phyloP scores from a whole-genome alignment of 2,329 filamentous ascomycete species.

The Ceratocystis alfenasii region DNA sequence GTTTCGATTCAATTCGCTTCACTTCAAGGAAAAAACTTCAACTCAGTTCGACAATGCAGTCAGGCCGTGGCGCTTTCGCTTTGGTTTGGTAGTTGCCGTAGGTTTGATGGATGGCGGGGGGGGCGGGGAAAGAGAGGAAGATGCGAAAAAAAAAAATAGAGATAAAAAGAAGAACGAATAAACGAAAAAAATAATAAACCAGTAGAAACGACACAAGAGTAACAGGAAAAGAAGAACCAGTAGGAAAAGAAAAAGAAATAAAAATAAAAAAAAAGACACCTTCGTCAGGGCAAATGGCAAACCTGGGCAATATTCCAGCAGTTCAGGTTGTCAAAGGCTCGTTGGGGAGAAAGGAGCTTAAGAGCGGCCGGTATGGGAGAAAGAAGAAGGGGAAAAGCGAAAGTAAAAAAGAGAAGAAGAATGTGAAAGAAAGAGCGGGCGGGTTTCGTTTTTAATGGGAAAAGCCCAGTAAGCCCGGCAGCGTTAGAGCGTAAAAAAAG shows the following conservation, averaged over 20 bases:
- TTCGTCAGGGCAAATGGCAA: constrained; percentile 9
- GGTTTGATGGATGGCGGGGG: background rate
- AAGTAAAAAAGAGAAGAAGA: background rate
- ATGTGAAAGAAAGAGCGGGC: constrained; percentile 3
- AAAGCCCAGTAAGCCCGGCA: background rate
- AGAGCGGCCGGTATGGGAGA: background rate
- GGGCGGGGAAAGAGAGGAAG: background rate
- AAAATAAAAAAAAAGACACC: constrained; percentile 7
- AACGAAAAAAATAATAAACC: background rate
- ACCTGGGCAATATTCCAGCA: constrained; percentile 23
- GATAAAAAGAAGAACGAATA: background rate
- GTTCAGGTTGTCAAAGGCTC: constrained; percentile 17
- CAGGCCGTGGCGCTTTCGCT: constrained; percentile 7
- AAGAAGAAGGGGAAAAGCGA: background rate
- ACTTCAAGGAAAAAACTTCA: constrained; percentile 1
- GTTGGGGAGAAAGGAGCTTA: constrained; percentile 1
- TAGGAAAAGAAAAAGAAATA: background rate
- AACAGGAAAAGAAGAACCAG: constrained; percentile 4
- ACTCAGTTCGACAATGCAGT: constrained; percentile 10
- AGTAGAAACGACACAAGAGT: background rate
- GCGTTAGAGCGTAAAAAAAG: background rate
- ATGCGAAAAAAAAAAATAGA: constrained; percentile 4
- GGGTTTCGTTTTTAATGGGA: constrained; percentile 2
- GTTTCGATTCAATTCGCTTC: constrained; percentile 4
- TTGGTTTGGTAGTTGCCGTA: background rate